A percentile compares a stretch with the other conserved stretches of the same genome.
phyloP scores from a whole-genome alignment of 495 filamentous ascomycete species.

The Elasticomyces elasticus region DNA sequence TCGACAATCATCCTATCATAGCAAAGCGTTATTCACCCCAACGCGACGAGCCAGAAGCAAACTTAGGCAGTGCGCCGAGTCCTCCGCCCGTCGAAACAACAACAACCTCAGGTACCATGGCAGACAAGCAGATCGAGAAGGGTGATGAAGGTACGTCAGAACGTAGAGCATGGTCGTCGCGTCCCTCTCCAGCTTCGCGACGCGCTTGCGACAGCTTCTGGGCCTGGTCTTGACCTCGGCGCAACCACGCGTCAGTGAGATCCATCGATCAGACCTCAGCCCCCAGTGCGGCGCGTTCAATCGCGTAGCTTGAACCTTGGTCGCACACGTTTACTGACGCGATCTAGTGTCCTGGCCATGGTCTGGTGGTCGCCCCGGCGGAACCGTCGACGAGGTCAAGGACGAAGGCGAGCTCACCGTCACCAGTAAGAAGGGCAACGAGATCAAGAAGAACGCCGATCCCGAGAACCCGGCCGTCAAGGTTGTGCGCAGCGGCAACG shows the following conservation, averaged over 20 bases:
- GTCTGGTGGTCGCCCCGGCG: constrained; percentile 42
- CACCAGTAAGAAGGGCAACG: constrained; percentile 50
- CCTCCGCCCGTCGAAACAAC: constrained; percentile 3
- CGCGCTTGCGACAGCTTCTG: neutral
- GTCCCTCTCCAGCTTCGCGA: neutral
- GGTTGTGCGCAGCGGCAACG: constrained; percentile 46
- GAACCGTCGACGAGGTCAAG: constrained; percentile 49
- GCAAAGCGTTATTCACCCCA: neutral
- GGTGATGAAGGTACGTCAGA: constrained; percentile 37
- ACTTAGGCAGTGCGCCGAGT: neutral
- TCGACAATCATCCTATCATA: constrained; percentile 6
- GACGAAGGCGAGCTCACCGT: constrained; percentile 48
- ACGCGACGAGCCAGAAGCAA: neutral
- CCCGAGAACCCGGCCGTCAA: constrained; percentile 49
- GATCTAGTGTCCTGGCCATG: constrained; percentile 51
- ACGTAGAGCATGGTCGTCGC: neutral
- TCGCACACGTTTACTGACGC: constrained; percentile 8
- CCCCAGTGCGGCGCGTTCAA: neutral
- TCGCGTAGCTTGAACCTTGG: neutral
- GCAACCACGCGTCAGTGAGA: neutral
- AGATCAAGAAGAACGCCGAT: constrained; percentile 49
- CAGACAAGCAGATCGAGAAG: constrained; percentile 32
- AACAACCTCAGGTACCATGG: constrained; percentile 22
- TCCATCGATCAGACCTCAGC: neutral
- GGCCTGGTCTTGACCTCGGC: neutral